phyloP scores from a whole-genome alignment of 2,329 filamentous ascomycete species.

The Scytalidium lignicola region DNA sequence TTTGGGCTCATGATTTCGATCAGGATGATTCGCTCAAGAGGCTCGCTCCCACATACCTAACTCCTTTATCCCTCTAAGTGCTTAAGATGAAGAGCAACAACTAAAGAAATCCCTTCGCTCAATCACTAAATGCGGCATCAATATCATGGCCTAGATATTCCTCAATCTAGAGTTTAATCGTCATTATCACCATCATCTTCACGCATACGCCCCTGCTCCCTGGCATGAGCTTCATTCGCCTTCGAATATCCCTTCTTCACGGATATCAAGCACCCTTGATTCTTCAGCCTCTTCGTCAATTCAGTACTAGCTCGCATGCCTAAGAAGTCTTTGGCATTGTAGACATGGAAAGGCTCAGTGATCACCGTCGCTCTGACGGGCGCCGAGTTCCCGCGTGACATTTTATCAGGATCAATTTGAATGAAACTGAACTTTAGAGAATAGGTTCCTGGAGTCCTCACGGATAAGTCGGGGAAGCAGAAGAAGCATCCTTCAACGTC shows the following conservation, averaged over 20 bases:
- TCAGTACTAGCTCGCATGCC: conserved; percentile 76
- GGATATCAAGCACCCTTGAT: conserved; percentile 77
- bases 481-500: conserved; percentile 76
- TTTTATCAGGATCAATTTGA: conserved; percentile 58
- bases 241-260: conserved; percentile 82
- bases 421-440: conserved; percentile 70
- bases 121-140: too few relatives aligned
- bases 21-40: too few relatives aligned
- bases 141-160: too few relatives aligned
- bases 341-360: conserved; percentile 72
- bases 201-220: background rate
- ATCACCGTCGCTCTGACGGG: conserved; percentile 48
- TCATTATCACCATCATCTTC: conserved; percentile 29
- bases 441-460: conserved; percentile 71
- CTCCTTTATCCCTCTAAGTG: too few relatives aligned
- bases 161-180: conserved; percentile 7
- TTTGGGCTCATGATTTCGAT: too few relatives aligned
- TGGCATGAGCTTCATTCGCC: conserved; percentile 17
- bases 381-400: conserved; percentile 47
- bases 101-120: too few relatives aligned
- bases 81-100: too few relatives aligned
- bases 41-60: too few relatives aligned
- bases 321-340: conserved; percentile 80
- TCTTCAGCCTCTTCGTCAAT: conserved; percentile 67
- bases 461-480: conserved; percentile 78